Conservation (phyloP, 2,329 filamentous ascomycete genomes). For the Epichloe typhina region DNA sequence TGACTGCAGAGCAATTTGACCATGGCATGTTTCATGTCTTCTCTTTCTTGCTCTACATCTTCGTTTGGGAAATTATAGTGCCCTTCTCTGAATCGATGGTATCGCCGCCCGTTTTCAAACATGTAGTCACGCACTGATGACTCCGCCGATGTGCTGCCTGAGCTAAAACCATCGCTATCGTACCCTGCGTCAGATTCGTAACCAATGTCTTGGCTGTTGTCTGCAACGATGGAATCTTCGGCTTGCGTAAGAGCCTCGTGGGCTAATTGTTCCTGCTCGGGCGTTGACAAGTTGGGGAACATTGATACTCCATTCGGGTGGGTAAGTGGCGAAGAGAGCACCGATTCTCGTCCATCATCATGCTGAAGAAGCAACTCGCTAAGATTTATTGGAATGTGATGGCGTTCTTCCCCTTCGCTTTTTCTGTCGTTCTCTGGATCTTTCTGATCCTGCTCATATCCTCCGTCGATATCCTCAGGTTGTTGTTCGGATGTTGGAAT, state of each 20-base stretch:
- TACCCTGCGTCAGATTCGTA: conserved; percentile 23
- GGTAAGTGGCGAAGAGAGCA: conserved; percentile 17
- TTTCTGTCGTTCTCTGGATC: neutral
- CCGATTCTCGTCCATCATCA: conserved; percentile 9
- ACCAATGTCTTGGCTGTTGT: conserved; percentile 13
- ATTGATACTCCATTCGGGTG: conserved; percentile 25
- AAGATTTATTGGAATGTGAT: neutral
- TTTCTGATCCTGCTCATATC: neutral
- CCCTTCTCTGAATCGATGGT: conserved; percentile 41
- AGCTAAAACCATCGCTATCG: conserved; percentile 22
- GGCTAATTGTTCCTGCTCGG: conserved; percentile 23
- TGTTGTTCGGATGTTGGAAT: neutral
- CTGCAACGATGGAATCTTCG: conserved; percentile 23
- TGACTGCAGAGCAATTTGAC: conserved; percentile 33
- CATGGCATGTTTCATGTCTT: conserved; percentile 44
- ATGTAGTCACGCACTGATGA: conserved; percentile 35
- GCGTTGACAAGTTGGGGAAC: conserved; percentile 22
- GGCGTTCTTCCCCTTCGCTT: neutral
- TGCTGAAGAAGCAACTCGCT: neutral
- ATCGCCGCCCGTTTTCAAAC: conserved; percentile 45
- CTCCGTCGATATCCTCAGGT: neutral
- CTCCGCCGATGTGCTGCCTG: conserved; percentile 24
- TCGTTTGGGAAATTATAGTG: conserved; percentile 47
- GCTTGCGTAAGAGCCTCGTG: conserved; percentile 23
- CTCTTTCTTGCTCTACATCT: conserved; percentile 43